Conservation (phyloP, 2,329 filamentous ascomycete genomes). For the Pseudocercospora vitis region DNA sequence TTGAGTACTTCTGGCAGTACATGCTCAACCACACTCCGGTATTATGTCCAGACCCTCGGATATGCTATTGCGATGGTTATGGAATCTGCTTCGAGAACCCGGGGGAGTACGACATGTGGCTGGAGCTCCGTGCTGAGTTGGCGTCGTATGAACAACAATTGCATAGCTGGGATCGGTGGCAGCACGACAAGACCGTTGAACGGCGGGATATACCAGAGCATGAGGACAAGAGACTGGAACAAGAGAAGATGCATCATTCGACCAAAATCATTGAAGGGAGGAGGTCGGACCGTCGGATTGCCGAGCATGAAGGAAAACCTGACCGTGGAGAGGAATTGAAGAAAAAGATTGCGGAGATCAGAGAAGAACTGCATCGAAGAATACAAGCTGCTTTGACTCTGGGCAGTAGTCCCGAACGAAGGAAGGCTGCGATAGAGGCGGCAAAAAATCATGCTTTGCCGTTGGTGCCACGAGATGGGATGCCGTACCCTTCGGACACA, state of each 20-base stretch:
- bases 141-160: constrained; percentile 44
- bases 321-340: constrained; percentile 19
- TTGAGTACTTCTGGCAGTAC: constrained; percentile 66
- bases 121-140: constrained; percentile 46
- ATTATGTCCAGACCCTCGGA: constrained; percentile 53
- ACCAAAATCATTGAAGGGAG: constrained; percentile 12
- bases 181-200: constrained; percentile 39
- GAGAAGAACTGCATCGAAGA: constrained; percentile 45
- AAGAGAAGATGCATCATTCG: constrained; percentile 37
- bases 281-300: background rate
- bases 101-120: constrained; percentile 51
- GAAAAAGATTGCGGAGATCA: constrained; percentile 46
- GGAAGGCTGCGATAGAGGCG: constrained; percentile 42
- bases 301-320: background rate
- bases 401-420: constrained; percentile 16
- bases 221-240: constrained; percentile 38
- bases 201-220: constrained; percentile 18
- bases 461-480: background rate
- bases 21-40: constrained; percentile 56
- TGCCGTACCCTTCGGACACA: background rate
- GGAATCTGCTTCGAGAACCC: constrained; percentile 60
- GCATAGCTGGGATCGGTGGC: constrained; percentile 43
- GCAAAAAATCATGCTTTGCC: constrained; percentile 44
- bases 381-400: constrained; percentile 40
- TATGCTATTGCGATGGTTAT: constrained; percentile 65